These are phyloP conservation scores for Malbranchea cinnamomea DNA, from an alignment of 2,329 filamentous ascomycete genomes.

Conservation along the genomic window DNA sequence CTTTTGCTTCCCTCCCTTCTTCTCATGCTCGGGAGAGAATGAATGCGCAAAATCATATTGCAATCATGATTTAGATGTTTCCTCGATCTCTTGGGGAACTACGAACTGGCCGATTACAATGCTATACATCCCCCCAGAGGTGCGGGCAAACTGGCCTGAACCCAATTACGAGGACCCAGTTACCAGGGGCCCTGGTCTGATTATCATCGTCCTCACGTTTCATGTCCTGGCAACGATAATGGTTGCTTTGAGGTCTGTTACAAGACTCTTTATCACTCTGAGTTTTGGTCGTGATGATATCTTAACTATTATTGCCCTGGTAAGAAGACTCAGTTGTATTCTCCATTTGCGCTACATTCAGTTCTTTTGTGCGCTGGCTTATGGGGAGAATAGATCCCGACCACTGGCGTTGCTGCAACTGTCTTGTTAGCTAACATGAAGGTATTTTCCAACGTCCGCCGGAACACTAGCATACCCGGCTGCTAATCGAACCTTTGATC, in stretches of 20 bases:
- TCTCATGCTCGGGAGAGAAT: too few relatives aligned
- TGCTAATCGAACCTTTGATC: too few relatives aligned
- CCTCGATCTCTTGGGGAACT: too few relatives aligned
- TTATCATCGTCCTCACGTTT: slow-evolving; percentile 8
- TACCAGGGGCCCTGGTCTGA: slow-evolving; percentile 12
- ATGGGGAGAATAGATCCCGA: slow-evolving; percentile 3
- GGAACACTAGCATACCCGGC: too few relatives aligned
- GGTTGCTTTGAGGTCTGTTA: slow-evolving; percentile 2
- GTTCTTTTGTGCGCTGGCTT: neutral
- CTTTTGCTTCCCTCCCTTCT: too few relatives aligned
- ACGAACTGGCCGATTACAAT: too few relatives aligned
- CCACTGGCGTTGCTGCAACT: slow-evolving; percentile 2
- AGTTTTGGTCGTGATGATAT: slow-evolving; percentile 4
- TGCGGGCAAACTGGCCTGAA: slow-evolving; percentile 12
- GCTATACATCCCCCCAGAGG: slow-evolving; percentile 3
- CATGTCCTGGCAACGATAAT: neutral
- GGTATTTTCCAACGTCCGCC: too few relatives aligned
- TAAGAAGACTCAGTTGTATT: neutral
- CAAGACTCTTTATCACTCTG: slow-evolving; percentile 2
- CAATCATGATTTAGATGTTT: too few relatives aligned
- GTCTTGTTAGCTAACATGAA: slow-evolving; percentile 4
- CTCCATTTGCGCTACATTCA: neutral
- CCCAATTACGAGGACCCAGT: slow-evolving; percentile 17
- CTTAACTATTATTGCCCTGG: slow-evolving; percentile 1
- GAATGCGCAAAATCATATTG: too few relatives aligned